Evolutionary conservation across 106 monocot genomes (phyloP).

Genomic region (Allium cepa): DNA sequence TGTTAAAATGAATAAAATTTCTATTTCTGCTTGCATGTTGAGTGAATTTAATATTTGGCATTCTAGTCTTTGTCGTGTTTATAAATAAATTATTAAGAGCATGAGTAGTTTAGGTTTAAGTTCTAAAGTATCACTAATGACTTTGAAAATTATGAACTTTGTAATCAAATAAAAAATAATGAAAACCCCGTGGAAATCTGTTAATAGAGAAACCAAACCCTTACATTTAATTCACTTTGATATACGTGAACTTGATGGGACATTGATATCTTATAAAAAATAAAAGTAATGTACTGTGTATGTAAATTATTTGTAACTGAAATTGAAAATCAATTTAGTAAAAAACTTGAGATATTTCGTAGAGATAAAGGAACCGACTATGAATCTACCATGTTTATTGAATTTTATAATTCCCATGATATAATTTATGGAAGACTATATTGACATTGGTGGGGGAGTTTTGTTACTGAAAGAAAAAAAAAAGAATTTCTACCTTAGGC

Average conservation of each 20-base stretch:
- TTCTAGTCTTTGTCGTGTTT: neutral
- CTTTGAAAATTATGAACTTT: neutral
- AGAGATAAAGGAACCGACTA: neutral
- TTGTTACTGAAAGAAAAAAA: too few species aligned
- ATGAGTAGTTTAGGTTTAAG: neutral
- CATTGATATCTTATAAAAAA: too few species aligned
- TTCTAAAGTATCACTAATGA: neutral
- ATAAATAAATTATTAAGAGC: neutral
- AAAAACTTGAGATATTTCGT: too few species aligned
- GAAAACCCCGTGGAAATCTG: neutral
- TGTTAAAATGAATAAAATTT: conserved; percentile 7
- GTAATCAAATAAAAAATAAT: neutral
- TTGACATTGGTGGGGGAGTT: too few species aligned
- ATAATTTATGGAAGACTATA: neutral
- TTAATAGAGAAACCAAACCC: neutral
- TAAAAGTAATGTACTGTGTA: too few species aligned
- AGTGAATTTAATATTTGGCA: neutral
- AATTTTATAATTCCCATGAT: neutral
- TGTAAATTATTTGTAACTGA: too few species aligned
- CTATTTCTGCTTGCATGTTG: neutral
- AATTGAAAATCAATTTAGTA: too few species aligned
- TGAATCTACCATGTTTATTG: neutral
- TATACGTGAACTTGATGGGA: too few species aligned
- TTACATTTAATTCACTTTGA: neutral
- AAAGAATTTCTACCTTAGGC: too few species aligned